Base-by-base conservation (phyloP, 768 basidiomycete species). In the Tephrocybe sp. region DNA sequence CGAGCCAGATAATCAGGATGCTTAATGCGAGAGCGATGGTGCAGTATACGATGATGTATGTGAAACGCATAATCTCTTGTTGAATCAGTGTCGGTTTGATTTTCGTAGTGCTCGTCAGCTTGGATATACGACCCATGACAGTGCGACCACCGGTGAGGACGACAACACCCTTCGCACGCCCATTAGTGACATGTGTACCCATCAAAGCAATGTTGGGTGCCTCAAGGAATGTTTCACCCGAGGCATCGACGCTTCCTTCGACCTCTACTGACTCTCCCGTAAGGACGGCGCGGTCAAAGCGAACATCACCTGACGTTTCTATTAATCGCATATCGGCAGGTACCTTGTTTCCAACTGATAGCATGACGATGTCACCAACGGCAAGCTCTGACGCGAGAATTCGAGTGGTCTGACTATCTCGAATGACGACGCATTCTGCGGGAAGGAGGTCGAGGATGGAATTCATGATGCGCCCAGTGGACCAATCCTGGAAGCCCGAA, bases 111-210 rank as follows among this genome's bases (percentile, higher is more conserved):
- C 71, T 73, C 0, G 79, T 77, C 59, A 82, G 71, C 49, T 75
- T 71, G 31, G 80, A 79, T 48, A 83, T 74, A 33, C 77, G 75
- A 10, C 80, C 80, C 75, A 76, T 74, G 48, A 73, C 59, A 5
- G 71, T 68, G 35, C 67, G 72, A 57, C 72, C 66, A 33, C 75
- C 75, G 1, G 67, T 72, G 22, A 70, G 69, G 34, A 76, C 70
- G 9, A 71, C 70, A 0, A 75, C 56, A 17, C 74, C 73, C 23
- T 54, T 68, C 26, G 71, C 72, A 14, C 61, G 63, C 8, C 75
- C 74, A 43, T 74, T 71, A 0, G 67, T 70, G 22, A 72, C 67
- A 48, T 73, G 68, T 1, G 72, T 74, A 1, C 71, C 72, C 16
- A 68, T 73, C 30, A 82, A 63, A 16, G 77, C 82, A 34, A 82